Conservation (phyloP, 257 asterid genomes). For the Jacaranda mimosifolia region DNA sequence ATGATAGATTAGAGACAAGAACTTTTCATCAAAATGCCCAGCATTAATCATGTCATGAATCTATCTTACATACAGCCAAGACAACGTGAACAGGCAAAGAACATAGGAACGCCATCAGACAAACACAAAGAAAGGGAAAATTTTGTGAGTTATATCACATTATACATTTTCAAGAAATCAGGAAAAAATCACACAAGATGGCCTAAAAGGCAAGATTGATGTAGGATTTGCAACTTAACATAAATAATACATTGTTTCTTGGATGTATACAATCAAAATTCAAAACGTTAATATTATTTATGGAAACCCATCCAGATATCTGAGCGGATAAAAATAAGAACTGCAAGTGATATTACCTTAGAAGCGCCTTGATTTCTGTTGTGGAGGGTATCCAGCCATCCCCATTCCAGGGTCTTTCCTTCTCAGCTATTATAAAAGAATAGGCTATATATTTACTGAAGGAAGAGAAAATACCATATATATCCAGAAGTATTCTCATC, state of each 20-base stretch:
- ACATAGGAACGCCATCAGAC: neutral
- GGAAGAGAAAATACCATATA: constrained; percentile 31
- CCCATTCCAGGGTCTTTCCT: constrained; percentile 91
- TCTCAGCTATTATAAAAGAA: constrained; percentile 68
- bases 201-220: neutral
- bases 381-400: constrained; percentile 95
- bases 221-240: constrained; percentile 12
- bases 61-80: neutral
- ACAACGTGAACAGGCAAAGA: neutral
- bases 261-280: constrained; percentile 3
- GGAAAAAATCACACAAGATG: neutral
- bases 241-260: neutral
- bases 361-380: constrained; percentile 89
- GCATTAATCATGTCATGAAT: too few relatives aligned
- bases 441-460: constrained; percentile 19
- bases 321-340: constrained; percentile 16
- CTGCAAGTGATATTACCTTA: constrained; percentile 55
- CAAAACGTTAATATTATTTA: constrained; percentile 14
- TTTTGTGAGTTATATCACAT: neutral
- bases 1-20: neutral
- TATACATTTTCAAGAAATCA: neutral
- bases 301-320: constrained; percentile 23
- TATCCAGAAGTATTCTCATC: constrained; percentile 6
- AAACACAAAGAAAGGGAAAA: neutral
- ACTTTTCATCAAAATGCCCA: too few relatives aligned